These are phyloP conservation scores for Hanseniaspora uvarum DNA, from an alignment of 1,139 yeast species.

Conservation along the genomic window DNA sequence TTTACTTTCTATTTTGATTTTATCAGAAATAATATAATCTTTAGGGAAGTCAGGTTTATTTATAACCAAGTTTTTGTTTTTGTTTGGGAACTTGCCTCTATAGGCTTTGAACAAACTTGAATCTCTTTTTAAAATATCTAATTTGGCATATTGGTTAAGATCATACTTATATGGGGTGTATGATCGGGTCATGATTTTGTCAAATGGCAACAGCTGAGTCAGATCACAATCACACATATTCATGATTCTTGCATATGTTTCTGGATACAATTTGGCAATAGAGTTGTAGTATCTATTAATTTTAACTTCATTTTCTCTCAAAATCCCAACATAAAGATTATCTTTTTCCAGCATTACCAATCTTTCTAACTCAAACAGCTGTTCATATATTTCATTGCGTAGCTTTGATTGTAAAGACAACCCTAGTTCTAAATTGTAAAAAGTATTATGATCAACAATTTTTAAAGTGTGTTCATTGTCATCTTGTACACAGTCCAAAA, in stretches of 20 bases:
- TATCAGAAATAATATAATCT: background rate
- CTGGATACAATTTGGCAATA: background rate
- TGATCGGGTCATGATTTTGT: background rate
- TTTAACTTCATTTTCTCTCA: background rate
- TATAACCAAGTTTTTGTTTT: background rate
- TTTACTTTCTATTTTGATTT: too few species aligned
- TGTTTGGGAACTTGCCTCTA: background rate
- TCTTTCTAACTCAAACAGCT: background rate
- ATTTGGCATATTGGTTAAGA: background rate
- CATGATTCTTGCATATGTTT: background rate
- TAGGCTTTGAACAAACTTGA: background rate
- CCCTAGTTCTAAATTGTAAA: background rate
- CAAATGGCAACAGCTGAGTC: background rate
- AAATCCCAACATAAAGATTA: background rate
- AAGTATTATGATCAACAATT: background rate
- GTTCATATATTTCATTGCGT: background rate
- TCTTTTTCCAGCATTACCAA: background rate
- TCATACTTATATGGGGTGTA: background rate
- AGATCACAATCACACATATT: background rate
- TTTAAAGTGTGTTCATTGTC: background rate
- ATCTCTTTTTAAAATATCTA: background rate
- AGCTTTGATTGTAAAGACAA: background rate
- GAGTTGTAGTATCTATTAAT: background rate
- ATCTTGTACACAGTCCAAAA: background rate
- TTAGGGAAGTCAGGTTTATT: background rate